Conservation (phyloP, 106 monocot genomes). For the Dactylorhiza incarnata region DNA sequence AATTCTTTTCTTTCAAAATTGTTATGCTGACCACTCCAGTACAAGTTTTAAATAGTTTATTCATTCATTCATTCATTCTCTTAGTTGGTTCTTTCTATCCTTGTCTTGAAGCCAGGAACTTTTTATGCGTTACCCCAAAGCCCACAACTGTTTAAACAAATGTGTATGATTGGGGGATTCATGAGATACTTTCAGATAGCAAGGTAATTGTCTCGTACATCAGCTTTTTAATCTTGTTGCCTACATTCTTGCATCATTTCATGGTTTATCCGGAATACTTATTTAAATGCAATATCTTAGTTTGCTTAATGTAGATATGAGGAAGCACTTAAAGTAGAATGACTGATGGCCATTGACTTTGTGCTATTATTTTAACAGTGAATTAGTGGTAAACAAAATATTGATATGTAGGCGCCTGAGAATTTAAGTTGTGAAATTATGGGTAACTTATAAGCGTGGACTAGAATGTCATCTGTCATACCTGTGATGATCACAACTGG, state of each 20-base stretch:
- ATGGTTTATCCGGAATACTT: background rate
- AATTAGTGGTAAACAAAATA: too few species aligned
- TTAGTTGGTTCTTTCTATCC: conserved; percentile 17
- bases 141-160: conserved; percentile 98
- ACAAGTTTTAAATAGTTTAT: background rate
- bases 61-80: background rate
- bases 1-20: background rate
- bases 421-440: too few species aligned
- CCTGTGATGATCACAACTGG: too few species aligned
- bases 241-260: background rate
- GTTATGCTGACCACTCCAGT: background rate
- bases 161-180: conserved; percentile 95
- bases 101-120: conserved; percentile 87
- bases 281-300: background rate
- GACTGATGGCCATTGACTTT: background rate
- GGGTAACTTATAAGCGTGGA: too few species aligned
- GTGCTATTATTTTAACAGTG: background rate
- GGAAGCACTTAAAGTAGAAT: conserved; percentile 3
- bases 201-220: conserved; percentile 33
- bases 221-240: background rate
- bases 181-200: conserved; percentile 94
- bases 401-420: too few species aligned
- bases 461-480: too few species aligned
- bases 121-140: conserved; percentile 99
- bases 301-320: background rate